phyloP scores from a whole-genome alignment of 371 early-diverging fungal genomes.

The Blyttiomyces sp. region DNA sequence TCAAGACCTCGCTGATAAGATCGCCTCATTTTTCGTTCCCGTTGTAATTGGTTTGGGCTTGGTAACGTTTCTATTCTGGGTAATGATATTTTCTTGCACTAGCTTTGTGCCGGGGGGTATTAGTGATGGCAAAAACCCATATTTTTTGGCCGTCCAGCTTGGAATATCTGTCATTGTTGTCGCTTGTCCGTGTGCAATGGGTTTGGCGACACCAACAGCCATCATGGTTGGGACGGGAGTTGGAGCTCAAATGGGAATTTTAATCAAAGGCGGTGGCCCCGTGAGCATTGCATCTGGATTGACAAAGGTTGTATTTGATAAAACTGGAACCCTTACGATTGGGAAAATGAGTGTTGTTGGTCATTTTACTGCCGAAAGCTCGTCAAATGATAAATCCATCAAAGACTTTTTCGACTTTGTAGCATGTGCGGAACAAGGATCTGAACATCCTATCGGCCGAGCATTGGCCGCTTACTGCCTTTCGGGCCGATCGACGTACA shows the following conservation, averaged over 20 bases:
- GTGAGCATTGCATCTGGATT: constrained; percentile 79
- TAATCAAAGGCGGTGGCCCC: constrained; percentile 83
- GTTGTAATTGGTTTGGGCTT: constrained; percentile 68
- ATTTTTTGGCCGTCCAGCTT: constrained; percentile 46
- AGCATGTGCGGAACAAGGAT: constrained; percentile 74
- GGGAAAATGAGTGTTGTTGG: constrained; percentile 73
- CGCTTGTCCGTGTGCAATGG: constrained; percentile 96
- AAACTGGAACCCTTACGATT: constrained; percentile 92
- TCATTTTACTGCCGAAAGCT: background rate
- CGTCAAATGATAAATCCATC: background rate
- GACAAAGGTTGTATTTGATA: constrained; percentile 90
- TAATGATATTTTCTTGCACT: constrained; percentile 48
- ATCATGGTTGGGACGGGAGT: constrained; percentile 98
- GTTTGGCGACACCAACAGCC: constrained; percentile 94
- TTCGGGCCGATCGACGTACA: constrained; percentile 16
- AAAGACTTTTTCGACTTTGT: constrained; percentile 50
- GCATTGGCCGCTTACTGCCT: constrained; percentile 67
- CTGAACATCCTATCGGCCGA: constrained; percentile 87
- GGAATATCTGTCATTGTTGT: constrained; percentile 93
- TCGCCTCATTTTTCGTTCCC: constrained; percentile 91
- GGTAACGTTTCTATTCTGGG: constrained; percentile 78
- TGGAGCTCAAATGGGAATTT: constrained; percentile 84
- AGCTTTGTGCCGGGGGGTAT: constrained; percentile 51
- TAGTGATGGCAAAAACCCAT: constrained; percentile 59
- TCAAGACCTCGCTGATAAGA: constrained; percentile 74